Conservation (phyloP, 2,329 filamentous ascomycete species). For the Coniella vitis region DNA sequence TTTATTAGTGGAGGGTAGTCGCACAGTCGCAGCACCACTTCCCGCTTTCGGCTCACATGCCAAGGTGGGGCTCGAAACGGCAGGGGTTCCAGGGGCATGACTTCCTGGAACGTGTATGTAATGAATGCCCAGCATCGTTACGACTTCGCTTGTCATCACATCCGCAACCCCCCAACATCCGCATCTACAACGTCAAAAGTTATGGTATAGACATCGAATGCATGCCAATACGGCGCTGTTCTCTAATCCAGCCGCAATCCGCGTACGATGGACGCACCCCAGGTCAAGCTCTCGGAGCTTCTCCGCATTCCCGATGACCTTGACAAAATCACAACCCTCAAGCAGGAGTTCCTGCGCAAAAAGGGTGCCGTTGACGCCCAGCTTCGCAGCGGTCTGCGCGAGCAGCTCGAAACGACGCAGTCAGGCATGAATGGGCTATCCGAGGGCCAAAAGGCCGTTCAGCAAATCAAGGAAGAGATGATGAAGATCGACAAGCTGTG, state of each 20-base stretch:
- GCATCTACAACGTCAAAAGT: not conserved
- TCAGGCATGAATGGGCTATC: conserved; percentile 82
- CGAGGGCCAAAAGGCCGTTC: conserved; percentile 86
- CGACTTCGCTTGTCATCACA: not conserved
- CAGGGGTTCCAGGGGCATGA: not conserved
- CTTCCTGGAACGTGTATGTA: conserved; percentile 4
- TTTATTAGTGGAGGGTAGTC: too few species aligned
- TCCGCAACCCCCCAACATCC: too few species aligned
- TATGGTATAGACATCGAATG: conserved; percentile 10
- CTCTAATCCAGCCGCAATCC: conserved; percentile 5
- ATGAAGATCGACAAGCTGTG: conserved; percentile 97
- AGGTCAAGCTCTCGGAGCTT: conserved; percentile 82
- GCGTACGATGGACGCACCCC: conserved; percentile 55
- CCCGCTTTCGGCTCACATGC: not conserved
- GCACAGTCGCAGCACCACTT: not conserved
- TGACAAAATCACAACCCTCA: conserved; percentile 86
- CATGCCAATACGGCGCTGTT: conserved; percentile 8
- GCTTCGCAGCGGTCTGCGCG: conserved; percentile 78
- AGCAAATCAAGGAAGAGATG: conserved; percentile 95
- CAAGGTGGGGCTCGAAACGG: conserved; percentile 9
- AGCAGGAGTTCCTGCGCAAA: conserved; percentile 89
- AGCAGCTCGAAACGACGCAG: conserved; percentile 92
- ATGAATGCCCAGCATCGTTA: not conserved
- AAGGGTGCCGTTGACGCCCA: conserved; percentile 87
- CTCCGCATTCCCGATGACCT: conserved; percentile 94